Base-by-base conservation (phyloP, 352 stramenopile genomes). In the Pythium volutum region DNA sequence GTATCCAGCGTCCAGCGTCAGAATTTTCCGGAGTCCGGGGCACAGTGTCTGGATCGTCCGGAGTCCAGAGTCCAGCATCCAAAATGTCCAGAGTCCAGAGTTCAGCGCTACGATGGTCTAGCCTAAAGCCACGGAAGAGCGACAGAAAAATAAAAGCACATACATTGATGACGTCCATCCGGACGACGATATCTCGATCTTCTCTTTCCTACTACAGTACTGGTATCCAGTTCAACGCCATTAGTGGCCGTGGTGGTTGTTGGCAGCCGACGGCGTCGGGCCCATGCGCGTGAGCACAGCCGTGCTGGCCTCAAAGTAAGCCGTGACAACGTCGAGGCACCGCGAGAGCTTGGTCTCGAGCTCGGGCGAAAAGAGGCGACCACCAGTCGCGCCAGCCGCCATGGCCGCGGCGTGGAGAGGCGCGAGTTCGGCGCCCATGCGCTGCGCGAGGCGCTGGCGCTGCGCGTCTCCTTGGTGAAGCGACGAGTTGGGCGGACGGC, bases 211-310 rank as follows among this genome's bases (percentile, higher is more conserved):
- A 10, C n/a, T 45, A 22, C 15, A 20, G n/a, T 45, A 22, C 15
- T 45, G n/a, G 15, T 11, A 22, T 45, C 10, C 38, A 45, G 2
- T 45, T 5, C 15, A 23, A 45, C 15, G 38, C 38, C 6, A 23
- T 45, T 15, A 27, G 43, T 50, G 43, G 12, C 15, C 27, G 7
- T 48, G 41, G n/a, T 48, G 16, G 36, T 43, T 18, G 20, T 26
- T 26, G 14, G 41, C 41, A n/a, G 23, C 43, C 75, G 22, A 77
- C 71, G 26, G 84, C 74, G 42, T 85, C 82, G 31, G 84, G 71
- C 51, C 51, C 11, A 45, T 62, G 9, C 22, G 51, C 51, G 51
- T 48, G 51, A 58, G 51, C 34, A 58, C 51, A 22, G 33, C 51
- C 51, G 51, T 58, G 51, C 51, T 58, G 26, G 51, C 51, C 34